Conservation (phyloP, 1,284 basidiomycete species). For the Agroathelia rolfsii region DNA sequence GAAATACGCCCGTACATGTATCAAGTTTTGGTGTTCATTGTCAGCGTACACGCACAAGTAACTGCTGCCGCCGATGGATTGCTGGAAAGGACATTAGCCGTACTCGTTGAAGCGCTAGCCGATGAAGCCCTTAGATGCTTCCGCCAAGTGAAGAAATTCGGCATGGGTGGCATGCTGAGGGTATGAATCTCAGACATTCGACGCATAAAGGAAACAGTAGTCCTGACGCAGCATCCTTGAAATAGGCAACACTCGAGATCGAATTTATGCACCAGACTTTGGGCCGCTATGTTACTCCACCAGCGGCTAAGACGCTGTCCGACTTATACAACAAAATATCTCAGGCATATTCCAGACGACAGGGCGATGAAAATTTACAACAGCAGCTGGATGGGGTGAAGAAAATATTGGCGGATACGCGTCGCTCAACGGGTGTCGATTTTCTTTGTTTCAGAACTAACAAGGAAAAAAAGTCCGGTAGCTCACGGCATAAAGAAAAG, state of each 20-base stretch:
- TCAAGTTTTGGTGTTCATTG: conserved; percentile 79
- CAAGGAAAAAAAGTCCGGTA: conserved; percentile 31
- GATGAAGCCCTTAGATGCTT: conserved; percentile 78
- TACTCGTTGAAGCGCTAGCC: conserved; percentile 78
- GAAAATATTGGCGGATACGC: conserved; percentile 77
- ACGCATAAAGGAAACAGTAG: conserved; percentile 4
- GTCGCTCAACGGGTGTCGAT: conserved; percentile 87
- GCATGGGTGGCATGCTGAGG: conserved; percentile 97
- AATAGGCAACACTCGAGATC: conserved; percentile 92
- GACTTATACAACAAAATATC: conserved; percentile 94
- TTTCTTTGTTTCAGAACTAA: conserved; percentile 84
- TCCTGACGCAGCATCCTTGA: conserved; percentile 3
- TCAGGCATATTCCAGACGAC: conserved; percentile 74
- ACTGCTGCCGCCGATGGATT: conserved; percentile 66
- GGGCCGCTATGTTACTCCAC: conserved; percentile 74
- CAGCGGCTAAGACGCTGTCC: conserved; percentile 75
- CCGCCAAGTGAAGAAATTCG: conserved; percentile 79
- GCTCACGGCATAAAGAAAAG: too few species aligned
- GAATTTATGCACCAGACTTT: conserved; percentile 98
- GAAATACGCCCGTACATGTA: conserved; percentile 95
- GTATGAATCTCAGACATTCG: too few species aligned
- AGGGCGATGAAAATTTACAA: conserved; percentile 76
- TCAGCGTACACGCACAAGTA: conserved; percentile 89
- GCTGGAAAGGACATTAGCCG: conserved; percentile 73
- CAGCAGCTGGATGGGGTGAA: conserved; percentile 87